A percentile compares a stretch with the other conserved stretches of the same genome.
Evolutionary conservation across 129 eudicot genomes (phyloP).

Genomic region (Mikania micrantha): DNA sequence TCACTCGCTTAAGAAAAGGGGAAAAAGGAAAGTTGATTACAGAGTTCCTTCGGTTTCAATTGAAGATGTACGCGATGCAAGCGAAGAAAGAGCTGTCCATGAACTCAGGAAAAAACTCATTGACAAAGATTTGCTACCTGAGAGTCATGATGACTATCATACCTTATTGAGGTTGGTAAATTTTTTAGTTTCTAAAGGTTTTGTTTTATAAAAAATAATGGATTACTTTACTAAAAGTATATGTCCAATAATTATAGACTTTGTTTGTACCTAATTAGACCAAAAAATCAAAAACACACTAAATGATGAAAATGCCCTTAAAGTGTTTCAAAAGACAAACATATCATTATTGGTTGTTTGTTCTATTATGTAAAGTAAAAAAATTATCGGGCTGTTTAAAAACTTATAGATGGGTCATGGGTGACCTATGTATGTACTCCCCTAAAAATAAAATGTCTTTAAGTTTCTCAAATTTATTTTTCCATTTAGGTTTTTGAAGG

Average conservation of each 20-base stretch:
- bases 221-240: background rate
- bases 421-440: background rate
- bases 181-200: background rate
- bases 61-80: constrained; percentile 81
- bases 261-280: background rate
- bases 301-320: background rate
- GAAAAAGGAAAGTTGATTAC: constrained; percentile 76
- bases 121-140: constrained; percentile 66
- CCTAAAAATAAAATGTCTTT: background rate
- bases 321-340: background rate
- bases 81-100: constrained; percentile 63
- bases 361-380: background rate
- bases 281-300: background rate
- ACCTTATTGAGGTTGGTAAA: constrained; percentile 59
- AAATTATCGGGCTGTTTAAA: background rate
- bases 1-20: constrained; percentile 78
- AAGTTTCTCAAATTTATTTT: background rate
- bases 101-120: constrained; percentile 69
- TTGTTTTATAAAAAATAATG: background rate
- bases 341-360: background rate
- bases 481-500: constrained; percentile 67
- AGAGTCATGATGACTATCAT: constrained; percentile 84
- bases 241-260: background rate
- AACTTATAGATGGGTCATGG: background rate
- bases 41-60: constrained; percentile 71